Percentiles rank a stretch among this genome's conserved stretches.
These are phyloP conservation scores for Trichosporon asahii DNA, from an alignment of 1,284 basidiomycete genomes.

Conservation along the genomic window DNA sequence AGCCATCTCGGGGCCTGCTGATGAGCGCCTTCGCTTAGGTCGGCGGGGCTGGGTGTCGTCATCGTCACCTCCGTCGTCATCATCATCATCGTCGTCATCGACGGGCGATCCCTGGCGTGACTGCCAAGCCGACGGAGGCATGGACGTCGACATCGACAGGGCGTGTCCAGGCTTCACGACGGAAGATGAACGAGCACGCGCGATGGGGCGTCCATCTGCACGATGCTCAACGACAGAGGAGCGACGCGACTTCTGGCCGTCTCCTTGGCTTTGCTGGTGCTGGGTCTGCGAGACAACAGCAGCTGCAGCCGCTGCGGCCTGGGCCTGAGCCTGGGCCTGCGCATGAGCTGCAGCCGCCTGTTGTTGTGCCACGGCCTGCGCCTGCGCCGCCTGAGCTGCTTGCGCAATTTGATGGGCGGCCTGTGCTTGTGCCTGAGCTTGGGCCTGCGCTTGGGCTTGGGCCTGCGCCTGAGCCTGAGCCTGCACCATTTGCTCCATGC, in stretches of 20 bases:
- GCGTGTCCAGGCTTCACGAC: slow-evolving; percentile 34
- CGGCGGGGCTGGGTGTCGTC: slow-evolving; percentile 36
- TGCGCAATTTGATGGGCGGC: slow-evolving; percentile 8
- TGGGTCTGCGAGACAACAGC: slow-evolving; percentile 11
- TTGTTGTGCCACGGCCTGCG: slow-evolving; percentile 19
- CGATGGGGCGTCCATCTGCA: slow-evolving; percentile 42
- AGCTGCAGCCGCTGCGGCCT: slow-evolving; percentile 11
- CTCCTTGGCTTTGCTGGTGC: slow-evolving; percentile 35
- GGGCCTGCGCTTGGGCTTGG: slow-evolving; percentile 21
- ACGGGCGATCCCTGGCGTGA: slow-evolving; percentile 40
- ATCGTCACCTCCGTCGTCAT: slow-evolving; percentile 42
- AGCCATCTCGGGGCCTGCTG: slow-evolving; percentile 32
- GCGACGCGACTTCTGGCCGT: slow-evolving; percentile 16
- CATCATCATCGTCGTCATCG: slow-evolving; percentile 39
- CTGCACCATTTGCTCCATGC: slow-evolving; percentile 14
- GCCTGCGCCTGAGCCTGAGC: slow-evolving; percentile 16
- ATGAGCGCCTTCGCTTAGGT: slow-evolving; percentile 42
- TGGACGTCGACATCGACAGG: slow-evolving; percentile 27
- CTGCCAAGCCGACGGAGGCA: slow-evolving; percentile 47
- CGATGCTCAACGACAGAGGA: slow-evolving; percentile 27
- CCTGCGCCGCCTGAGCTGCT: slow-evolving; percentile 14
- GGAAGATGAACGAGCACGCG: slow-evolving; percentile 40
- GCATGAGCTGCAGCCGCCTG: slow-evolving; percentile 16
- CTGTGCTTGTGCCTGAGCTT: slow-evolving; percentile 14
- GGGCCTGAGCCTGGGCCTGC: slow-evolving; percentile 14